Percentiles rank a stretch among this genome's conserved stretches.
Conservation (phyloP, 495 filamentous ascomycete species). For the Daldinia grandis region DNA sequence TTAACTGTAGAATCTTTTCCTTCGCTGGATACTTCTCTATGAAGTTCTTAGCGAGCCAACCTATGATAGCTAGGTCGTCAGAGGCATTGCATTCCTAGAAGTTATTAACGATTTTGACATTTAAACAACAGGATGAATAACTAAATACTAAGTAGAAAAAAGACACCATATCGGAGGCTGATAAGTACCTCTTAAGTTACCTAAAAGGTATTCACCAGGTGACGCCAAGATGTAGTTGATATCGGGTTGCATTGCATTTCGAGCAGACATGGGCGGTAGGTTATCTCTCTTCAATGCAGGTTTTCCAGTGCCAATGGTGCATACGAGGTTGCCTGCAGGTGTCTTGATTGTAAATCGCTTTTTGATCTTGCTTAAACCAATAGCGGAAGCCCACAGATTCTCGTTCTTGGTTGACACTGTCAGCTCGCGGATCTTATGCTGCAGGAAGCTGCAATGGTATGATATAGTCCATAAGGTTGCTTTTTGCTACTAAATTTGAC, state of each 20-base stretch:
- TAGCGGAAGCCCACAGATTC: slow-evolving; percentile 1
- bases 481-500: slow-evolving; percentile 35
- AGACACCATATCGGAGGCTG: not conserved
- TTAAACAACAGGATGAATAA: not conserved
- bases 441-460: slow-evolving; percentile 17
- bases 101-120: not conserved
- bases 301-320: slow-evolving; percentile 1
- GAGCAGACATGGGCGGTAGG: not conserved
- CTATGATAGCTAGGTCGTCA: not conserved
- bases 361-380: slow-evolving; percentile 25
- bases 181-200: not conserved
- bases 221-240: not conserved
- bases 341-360: slow-evolving; percentile 14
- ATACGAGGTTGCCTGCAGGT: slow-evolving; percentile 42
- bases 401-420: slow-evolving; percentile 7
- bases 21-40: not conserved
- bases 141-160: not conserved
- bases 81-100: not conserved
- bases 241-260: slow-evolving; percentile 15
- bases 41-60: not conserved
- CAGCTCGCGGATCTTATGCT: slow-evolving; percentile 15
- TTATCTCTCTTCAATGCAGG: slow-evolving; percentile 11
- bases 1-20: not conserved
- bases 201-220: not conserved
- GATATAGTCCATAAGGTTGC: slow-evolving; percentile 18